Conservation (phyloP, 1,139 yeast species). For the Yamadazyma diospyri region DNA sequence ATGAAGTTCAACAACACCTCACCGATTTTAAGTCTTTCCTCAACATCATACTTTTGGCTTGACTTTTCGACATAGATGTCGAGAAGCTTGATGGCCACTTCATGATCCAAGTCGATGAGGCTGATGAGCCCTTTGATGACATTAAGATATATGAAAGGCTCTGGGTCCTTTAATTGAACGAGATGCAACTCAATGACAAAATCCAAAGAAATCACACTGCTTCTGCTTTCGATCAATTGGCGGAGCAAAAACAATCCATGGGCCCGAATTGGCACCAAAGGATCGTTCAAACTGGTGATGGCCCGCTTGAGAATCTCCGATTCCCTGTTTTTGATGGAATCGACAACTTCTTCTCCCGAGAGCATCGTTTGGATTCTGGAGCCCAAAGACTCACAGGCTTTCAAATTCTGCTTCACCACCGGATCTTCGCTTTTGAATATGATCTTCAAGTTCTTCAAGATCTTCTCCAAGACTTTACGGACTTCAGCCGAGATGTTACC, state of each 20-base stretch:
- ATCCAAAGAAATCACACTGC: constrained; percentile 49
- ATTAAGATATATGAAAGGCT: constrained; percentile 82
- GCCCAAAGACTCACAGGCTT: constrained; percentile 25
- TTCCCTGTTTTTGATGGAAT: constrained; percentile 17
- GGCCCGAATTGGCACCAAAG: constrained; percentile 79
- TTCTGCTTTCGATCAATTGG: constrained; percentile 48
- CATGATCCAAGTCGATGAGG: constrained; percentile 46
- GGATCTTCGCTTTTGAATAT: constrained; percentile 11
- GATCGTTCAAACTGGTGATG: constrained; percentile 65
- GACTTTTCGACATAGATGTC: constrained; percentile 37
- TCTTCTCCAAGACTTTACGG: constrained; percentile 21
- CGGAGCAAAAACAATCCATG: constrained; percentile 74
- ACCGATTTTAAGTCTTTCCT: constrained; percentile 71
- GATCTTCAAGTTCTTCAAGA: constrained; percentile 24
- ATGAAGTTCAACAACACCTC: constrained; percentile 71
- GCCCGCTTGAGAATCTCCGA: constrained; percentile 47
- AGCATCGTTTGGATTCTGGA: constrained; percentile 28
- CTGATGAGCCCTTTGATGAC: constrained; percentile 74
- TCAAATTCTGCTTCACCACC: constrained; percentile 9
- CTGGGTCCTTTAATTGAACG: constrained; percentile 67
- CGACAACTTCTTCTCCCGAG: constrained; percentile 20
- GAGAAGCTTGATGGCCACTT: constrained; percentile 38
- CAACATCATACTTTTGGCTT: constrained; percentile 35
- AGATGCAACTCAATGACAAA: constrained; percentile 61
- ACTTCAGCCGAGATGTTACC: constrained; percentile 22